Percentiles rank a stretch among this genome's conserved stretches.
Conservation (phyloP, 2,329 filamentous ascomycete species). For the Leptographium flavum region DNA sequence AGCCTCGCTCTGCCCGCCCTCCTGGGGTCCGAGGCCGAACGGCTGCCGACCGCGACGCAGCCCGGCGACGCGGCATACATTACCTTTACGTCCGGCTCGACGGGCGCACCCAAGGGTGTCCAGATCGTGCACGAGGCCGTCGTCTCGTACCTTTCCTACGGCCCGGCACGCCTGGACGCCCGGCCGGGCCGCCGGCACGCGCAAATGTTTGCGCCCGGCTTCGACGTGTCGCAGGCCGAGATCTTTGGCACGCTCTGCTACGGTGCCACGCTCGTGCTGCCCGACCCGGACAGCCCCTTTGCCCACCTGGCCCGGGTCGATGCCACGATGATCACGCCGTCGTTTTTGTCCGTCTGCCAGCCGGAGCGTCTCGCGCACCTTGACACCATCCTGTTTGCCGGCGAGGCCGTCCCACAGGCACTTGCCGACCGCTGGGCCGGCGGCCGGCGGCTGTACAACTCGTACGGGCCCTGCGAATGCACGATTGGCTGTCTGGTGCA, state of each 20-base stretch:
- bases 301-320: constrained; percentile 16
- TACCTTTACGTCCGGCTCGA: constrained; percentile 29
- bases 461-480: constrained; percentile 28
- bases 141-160: constrained; percentile 20
- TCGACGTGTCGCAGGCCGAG: constrained; percentile 29
- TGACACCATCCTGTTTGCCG: constrained; percentile 20
- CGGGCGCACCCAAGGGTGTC: constrained; percentile 28
- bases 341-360: neutral
- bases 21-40: too few relatives aligned
- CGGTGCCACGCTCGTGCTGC: constrained; percentile 23
- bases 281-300: constrained; percentile 14
- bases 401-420: constrained; percentile 21
- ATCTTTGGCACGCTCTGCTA: constrained; percentile 24
- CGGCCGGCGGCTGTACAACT: constrained; percentile 21
- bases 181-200: constrained; percentile 19
- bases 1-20: neutral
- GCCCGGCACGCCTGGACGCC: constrained; percentile 19
- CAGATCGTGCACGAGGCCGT: constrained; percentile 20
- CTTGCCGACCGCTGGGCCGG: constrained; percentile 20
- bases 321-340: constrained; percentile 23
- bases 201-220: constrained; percentile 26
- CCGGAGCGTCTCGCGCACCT: neutral
- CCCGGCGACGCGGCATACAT: constrained; percentile 20
- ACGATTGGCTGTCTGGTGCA: constrained; percentile 24
- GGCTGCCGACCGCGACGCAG: constrained; percentile 5